These are phyloP conservation scores for Cutaneotrichosporon cyanovorans DNA, from an alignment of 1,284 basidiomycete species.

Conservation along the genomic window DNA sequence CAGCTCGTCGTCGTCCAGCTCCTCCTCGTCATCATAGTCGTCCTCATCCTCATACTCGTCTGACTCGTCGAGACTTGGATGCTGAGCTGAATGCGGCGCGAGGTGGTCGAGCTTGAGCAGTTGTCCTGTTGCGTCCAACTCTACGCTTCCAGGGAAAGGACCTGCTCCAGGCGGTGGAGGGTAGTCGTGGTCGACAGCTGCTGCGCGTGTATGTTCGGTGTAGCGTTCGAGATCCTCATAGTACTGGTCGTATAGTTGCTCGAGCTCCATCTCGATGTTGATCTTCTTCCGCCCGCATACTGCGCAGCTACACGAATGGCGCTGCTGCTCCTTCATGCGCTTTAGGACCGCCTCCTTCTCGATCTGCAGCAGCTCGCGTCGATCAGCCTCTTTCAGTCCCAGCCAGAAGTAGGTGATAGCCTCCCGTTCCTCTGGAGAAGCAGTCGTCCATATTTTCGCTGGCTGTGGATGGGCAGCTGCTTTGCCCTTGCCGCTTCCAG, in stretches of 20 bases:
- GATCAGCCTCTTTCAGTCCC: slow-evolving; percentile 75
- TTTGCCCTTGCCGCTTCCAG: slow-evolving; percentile 34
- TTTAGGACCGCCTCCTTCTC: slow-evolving; percentile 94
- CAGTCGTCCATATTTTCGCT: slow-evolving; percentile 73
- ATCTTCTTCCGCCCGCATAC: slow-evolving; percentile 96
- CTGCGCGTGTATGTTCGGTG: slow-evolving; percentile 91
- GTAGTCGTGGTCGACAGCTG: slow-evolving; percentile 72
- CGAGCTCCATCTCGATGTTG: slow-evolving; percentile 98
- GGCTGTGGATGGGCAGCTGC: slow-evolving; percentile 30
- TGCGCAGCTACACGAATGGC: slow-evolving; percentile 88
- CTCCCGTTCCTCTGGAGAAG: slow-evolving; percentile 83
- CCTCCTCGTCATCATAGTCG: slow-evolving; percentile 44
- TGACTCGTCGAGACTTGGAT: slow-evolving; percentile 39
- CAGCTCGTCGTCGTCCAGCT: slow-evolving; percentile 57
- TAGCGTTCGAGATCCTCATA: slow-evolving; percentile 99
- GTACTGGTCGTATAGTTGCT: slow-evolving; percentile 98
- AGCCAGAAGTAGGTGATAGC: slow-evolving; percentile 98
- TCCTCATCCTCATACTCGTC: slow-evolving; percentile 41
- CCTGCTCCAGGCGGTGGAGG: slow-evolving; percentile 90
- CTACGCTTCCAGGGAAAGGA: slow-evolving; percentile 95
- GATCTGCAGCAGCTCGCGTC: slow-evolving; percentile 82
- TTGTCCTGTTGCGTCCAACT: slow-evolving; percentile 82
- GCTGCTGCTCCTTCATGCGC: slow-evolving; percentile 99
- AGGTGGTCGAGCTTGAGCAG: slow-evolving; percentile 60
- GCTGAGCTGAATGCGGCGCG: slow-evolving; percentile 46